Evolutionary conservation across 306 rosid species (phyloP), one percentile per base, ranked within the genome.

Genomic region (Vigna radiata): DNA sequence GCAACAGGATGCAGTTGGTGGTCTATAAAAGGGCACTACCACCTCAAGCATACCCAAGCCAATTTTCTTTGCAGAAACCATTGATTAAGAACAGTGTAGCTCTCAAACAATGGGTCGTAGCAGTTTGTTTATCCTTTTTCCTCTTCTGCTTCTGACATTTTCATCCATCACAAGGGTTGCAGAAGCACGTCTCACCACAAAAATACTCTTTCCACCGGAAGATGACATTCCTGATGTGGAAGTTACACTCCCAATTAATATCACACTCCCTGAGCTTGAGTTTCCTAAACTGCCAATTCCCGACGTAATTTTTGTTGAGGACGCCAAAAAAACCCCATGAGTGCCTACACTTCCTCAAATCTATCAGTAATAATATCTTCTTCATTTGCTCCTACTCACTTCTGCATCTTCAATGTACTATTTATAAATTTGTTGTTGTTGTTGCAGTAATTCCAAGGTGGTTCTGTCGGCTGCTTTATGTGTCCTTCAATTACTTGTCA

Each of bases 131-230:
- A 64, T 78, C 29, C 19, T 85, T 59, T 17, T 86, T 31, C 55
- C 80, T 31, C 43, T 86, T 41, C 3, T 88, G 59, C 77, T 86
- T 9, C 23, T 83, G n/a, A 75, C 82, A 1, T 44, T 81, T 36
- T 70, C 81, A 41, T 29, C 77, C 73, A 43, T 88, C 72, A 77
- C 77, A 25, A 65, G 43, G 8, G 78, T 79, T 54, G 80, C 81
- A 5, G 89, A 77, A 12, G 87, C 85, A 54, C 86, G 92, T 37
- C 13, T 19, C 63, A n/a, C 55, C 54, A 52, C 59, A 80, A 17
- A 47, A 15, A 78, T 29, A 29, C 27, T 52, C 25, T 10, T 61
- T 81, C 87, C n/a, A 69, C 37, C 37, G 37, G 37, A 31, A 4
- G 69, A 64, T 13, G 82, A 58, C 0, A 16, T 80, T 66, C 82